Evolutionary conservation across 345 rosid genomes (phyloP), one percentile per base, ranked within the genome.

Genomic region (Moricandia arvensis): DNA sequence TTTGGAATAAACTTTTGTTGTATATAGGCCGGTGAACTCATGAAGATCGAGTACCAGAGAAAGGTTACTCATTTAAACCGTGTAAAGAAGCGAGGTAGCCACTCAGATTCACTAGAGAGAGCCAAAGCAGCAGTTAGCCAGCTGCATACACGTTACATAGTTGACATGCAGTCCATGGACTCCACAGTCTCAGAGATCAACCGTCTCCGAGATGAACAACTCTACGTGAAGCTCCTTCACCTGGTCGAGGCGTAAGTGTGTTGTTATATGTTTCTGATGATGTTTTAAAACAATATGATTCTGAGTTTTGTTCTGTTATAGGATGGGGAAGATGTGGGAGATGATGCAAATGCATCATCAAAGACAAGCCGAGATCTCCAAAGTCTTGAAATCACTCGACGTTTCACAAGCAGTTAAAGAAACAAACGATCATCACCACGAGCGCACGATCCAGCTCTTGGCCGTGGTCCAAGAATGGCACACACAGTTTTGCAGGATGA

Each of bases 91-190:
- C 87, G 91, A 68, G 85, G 87, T 31, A 73, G 86, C 64, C 89
- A 83, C 67, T 76, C 93, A 21, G 99, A 92, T 62, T 86, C 93
- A 61, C 66, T 92, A 29, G 99, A 95, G 85, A 95, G 90, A 81
- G 74, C 89, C 21, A 92, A 92, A 83, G 97, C 97, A 31, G 84
- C 89, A 0, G 97, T 95, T 57, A 90, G 97, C 72, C 97, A 90
- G 68, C 86, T 92, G 77, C 99, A 92, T 76, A 95, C 97, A 8
- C 86, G 97, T 87, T 92, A 95, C 83, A 92, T 95, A 47, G 99
- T 95, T 13, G 99, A 95, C 81, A 92, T 95, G 99, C 97, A 95
- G 81, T 95, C 99, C 69, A 85, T 95, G 97, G 99, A 95, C 80
- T 90, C 99, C 55, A 95, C 99, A 35, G 98, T 93, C 69, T 73